Evolutionary conservation across 106 monocot species (phyloP), one percentile per base, ranked within the genome.

Genomic region (Allium fistulosum): DNA sequence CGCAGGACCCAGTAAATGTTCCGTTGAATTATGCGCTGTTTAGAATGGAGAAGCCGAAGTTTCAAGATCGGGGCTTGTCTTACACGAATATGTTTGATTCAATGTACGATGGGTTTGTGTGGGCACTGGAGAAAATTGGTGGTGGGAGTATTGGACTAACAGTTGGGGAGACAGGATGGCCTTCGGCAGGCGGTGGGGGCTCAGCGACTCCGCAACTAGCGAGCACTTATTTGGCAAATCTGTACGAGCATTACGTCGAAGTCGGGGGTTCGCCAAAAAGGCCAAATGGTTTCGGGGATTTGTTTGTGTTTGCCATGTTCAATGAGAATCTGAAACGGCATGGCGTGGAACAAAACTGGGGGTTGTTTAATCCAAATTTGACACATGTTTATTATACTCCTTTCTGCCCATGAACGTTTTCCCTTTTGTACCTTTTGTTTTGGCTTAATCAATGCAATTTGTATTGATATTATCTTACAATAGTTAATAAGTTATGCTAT

Each of bases 31-130:
- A 52, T 58, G 50, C 74, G 5, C 67, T 68, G 11, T 74, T 74
- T 56, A 15, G 15, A 2, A 11, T 57, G 4, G 4, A 0, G 7
- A 11, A 1, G 9, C 57, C 61, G 7, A 57, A 63, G 7, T 51
- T 74, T 9, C 46, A 61, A 13, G 79, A 79, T 45, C 61, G 69
- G 6, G 47, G 57, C 14, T 50, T 66, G 10, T 49, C 12, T 11
- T 79, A 79, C 28, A n/a, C 51, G 9, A 63, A 74, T 57, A 58
- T 74, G 7, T 79, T 79, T 48, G 79, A 79, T 49, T 60, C 79
- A 17, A 74, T 63, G 68, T 65, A 62, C 12, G 79, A 79, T 62
- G 63, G 60, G 9, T 51, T 79, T n/a, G 28, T 48, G 22, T 63
- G 47, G 58, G 80, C 80, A 8, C 58, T 80, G 67, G 80, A 76